phyloP scores from a whole-genome alignment of 2,329 filamentous ascomycete genomes.

The Neonectria hederae region DNA sequence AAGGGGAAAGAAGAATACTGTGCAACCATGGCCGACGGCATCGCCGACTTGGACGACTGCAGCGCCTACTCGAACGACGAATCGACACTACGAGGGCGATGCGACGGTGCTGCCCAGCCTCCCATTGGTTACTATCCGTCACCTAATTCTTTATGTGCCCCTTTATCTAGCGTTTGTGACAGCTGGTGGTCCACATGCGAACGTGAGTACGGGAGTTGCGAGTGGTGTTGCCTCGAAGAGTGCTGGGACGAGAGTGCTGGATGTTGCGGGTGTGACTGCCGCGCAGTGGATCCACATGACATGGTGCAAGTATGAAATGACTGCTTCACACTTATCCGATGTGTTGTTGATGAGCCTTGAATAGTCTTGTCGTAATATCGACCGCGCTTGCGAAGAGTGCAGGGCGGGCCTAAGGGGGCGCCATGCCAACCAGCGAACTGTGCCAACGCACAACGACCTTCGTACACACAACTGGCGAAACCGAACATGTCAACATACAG shows the following conservation, averaged over 20 bases:
- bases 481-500: not conserved
- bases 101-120: not conserved
- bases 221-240: not conserved
- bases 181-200: not conserved
- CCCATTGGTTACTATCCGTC: not conserved
- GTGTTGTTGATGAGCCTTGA: not conserved
- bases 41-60: constrained; percentile 26
- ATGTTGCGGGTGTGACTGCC: not conserved
- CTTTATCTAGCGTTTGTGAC: not conserved
- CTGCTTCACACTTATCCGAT: not conserved
- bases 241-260: not conserved
- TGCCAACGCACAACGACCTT: not conserved
- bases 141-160: not conserved
- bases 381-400: not conserved
- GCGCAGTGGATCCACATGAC: not conserved
- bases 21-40: constrained; percentile 22
- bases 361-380: not conserved
- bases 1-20: not conserved
- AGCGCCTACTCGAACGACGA: not conserved
- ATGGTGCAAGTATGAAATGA: not conserved
- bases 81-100: not conserved
- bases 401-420: not conserved
- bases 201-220: not conserved
- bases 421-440: not conserved
- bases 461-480: not conserved